Conservation (phyloP, 2,329 filamentous ascomycete genomes). For the Cyphellophora attinorum region DNA sequence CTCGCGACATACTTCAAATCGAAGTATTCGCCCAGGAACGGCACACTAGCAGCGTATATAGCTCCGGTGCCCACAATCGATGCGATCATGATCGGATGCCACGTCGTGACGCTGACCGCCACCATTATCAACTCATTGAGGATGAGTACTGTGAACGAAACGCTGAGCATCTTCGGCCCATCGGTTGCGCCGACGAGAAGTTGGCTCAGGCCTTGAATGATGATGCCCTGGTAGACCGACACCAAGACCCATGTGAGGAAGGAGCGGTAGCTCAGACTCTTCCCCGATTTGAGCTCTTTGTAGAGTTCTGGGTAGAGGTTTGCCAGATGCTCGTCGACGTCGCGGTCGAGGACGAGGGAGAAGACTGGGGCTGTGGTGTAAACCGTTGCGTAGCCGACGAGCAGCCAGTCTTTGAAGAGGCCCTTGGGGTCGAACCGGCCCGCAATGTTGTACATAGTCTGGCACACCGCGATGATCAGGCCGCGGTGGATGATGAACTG, state of each 20-base stretch:
- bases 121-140: conserved; percentile 97
- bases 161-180: conserved; percentile 65
- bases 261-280: conserved; percentile 78
- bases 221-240: conserved; percentile 85
- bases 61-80: conserved; percentile 72
- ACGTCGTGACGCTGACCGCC: conserved; percentile 89
- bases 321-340: conserved; percentile 87
- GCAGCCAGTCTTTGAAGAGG: conserved; percentile 90
- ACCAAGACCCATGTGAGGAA: conserved; percentile 97
- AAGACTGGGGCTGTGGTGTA: conserved; percentile 93
- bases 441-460: conserved; percentile 95
- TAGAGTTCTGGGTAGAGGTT: conserved; percentile 96
- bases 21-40: conserved; percentile 83
- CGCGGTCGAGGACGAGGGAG: conserved; percentile 84
- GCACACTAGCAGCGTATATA: conserved; percentile 72
- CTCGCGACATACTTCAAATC: conserved; percentile 71
- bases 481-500: conserved; percentile 98
- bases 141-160: conserved; percentile 84
- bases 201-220: conserved; percentile 92
- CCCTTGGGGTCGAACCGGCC: conserved; percentile 88
- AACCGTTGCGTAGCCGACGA: conserved; percentile 91
- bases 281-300: conserved; percentile 86
- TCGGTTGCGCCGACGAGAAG: conserved; percentile 68
- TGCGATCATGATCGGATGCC: conserved; percentile 87
- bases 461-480: conserved; percentile 87